Evolutionary conservation across 495 filamentous ascomycete genomes (phyloP), one percentile per base, ranked within the genome.

Genomic region (Trichoderma asperelloides): DNA sequence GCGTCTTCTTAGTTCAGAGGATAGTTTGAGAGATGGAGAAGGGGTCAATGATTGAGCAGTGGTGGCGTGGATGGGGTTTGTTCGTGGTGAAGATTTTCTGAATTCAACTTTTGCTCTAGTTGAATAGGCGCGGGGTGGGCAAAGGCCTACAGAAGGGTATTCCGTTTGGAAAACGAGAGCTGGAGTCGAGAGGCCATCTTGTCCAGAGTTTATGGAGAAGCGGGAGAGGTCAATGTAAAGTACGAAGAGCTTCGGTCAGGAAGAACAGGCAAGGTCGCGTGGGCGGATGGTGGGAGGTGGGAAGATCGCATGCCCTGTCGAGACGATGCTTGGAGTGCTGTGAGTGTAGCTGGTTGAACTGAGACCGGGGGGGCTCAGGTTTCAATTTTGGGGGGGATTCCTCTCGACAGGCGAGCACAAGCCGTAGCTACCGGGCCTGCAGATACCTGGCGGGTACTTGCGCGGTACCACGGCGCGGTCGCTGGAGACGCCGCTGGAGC

Each of bases 221-320:
- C 28, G 55, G 49, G 49, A 55, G 49, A 60, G 51, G 55, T 25
- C 25, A 60, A 21, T 60, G 55, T 60, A 30, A 25, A 15, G 55
- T 28, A 60, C 55, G 55, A 60, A 25, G 11, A 25, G 55, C 55
- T 60, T 60, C 55, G 55, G 55, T 60, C 55, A 60, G 55, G 55
- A 60, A 60, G 55, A 60, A 60, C 16, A 60, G 55, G 55, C 55
- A 60, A 60, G 55, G 55, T 60, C 55, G 55, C 55, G 55, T 60
- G 55, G 55, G 55, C 30, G 55, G 55, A 60, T 60, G 23, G 33
- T 37, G 33, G 33, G 33, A 28, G 55, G 23, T 23, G 16, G 55
- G 25, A 25, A 60, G 55, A 60, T 28, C 25, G 55, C 25, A 18
- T 21, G 55, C 16, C n/a, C 55, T 60, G 55, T 47, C 11, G 43